phyloP scores from a whole-genome alignment of 2,329 filamentous ascomycete genomes.

The Daldinia sp. region DNA sequence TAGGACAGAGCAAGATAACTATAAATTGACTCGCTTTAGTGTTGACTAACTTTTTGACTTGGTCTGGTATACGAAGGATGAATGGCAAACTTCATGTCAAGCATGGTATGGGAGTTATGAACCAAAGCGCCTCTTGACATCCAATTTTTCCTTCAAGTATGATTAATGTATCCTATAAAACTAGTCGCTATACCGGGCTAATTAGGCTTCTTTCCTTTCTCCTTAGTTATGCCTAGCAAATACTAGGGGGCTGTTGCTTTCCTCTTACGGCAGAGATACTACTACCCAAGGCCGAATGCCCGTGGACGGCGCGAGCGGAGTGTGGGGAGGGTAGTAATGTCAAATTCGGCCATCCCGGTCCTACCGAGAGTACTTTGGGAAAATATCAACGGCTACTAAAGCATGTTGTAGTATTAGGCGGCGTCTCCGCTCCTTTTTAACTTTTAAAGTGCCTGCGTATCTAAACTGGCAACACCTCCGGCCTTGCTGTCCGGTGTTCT shows the following conservation, averaged over 20 bases:
- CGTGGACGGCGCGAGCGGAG: not conserved
- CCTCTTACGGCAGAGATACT: not conserved
- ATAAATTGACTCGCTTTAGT: not conserved
- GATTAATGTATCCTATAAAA: not conserved
- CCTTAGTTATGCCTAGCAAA: not conserved
- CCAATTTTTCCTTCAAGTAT: not conserved
- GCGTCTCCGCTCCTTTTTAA: not conserved
- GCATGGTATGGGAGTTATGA: not conserved
- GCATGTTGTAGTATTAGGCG: not conserved
- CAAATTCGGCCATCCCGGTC: not conserved
- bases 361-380: conserved; percentile 1
- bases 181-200: not conserved
- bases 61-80: not conserved
- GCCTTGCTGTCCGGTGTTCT: not conserved
- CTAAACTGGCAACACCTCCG: not conserved
- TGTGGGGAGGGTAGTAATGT: conserved; percentile 9
- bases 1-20: not conserved
- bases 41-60: not conserved
- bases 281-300: not conserved
- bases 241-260: conserved; percentile 2
- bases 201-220: not conserved
- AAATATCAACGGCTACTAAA: not conserved
- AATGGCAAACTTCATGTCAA: not conserved
- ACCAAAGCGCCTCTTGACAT: not conserved
- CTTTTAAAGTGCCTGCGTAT: conserved; percentile 2